Conservation (phyloP, 2,329 filamentous ascomycete species). For the Stemphylium lycopersici region DNA sequence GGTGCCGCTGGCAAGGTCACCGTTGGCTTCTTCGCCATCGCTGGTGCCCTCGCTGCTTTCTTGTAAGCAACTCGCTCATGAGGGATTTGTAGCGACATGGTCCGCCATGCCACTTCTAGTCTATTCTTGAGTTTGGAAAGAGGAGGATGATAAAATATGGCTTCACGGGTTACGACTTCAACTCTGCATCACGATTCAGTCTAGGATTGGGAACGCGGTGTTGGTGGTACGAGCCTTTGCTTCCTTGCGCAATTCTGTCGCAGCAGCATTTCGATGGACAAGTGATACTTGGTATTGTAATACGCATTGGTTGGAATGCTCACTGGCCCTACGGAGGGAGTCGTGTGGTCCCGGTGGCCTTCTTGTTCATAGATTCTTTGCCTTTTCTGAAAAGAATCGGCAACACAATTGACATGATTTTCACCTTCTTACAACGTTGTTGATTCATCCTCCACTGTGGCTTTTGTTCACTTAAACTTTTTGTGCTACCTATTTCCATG, state of each 20-base stretch:
- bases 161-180: slow-evolving; percentile 43
- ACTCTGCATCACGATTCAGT: slow-evolving; percentile 42
- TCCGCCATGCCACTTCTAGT: slow-evolving; percentile 8
- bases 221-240: slow-evolving; percentile 31
- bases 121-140: slow-evolving; percentile 18
- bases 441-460: too few species aligned
- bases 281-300: slow-evolving; percentile 39
- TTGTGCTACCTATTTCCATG: too few species aligned
- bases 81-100: slow-evolving; percentile 16
- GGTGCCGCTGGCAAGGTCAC: slow-evolving; percentile 60
- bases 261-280: slow-evolving; percentile 44
- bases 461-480: too few species aligned
- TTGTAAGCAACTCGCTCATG: slow-evolving; percentile 42
- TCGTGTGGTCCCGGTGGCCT: slow-evolving; percentile 45
- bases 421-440: slow-evolving; percentile 59
- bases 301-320: slow-evolving; percentile 42
- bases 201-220: slow-evolving; percentile 43
- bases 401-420: slow-evolving; percentile 43
- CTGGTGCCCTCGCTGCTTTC: slow-evolving; percentile 55
- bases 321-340: slow-evolving; percentile 38
- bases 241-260: slow-evolving; percentile 33
- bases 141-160: slow-evolving; percentile 26
- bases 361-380: slow-evolving; percentile 44
- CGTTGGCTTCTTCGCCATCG: slow-evolving; percentile 59
- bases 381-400: slow-evolving; percentile 30